These are phyloP conservation scores for Podospora bellae-mahoneyi DNA, from an alignment of 495 filamentous ascomycete species.

Conservation along the genomic window DNA sequence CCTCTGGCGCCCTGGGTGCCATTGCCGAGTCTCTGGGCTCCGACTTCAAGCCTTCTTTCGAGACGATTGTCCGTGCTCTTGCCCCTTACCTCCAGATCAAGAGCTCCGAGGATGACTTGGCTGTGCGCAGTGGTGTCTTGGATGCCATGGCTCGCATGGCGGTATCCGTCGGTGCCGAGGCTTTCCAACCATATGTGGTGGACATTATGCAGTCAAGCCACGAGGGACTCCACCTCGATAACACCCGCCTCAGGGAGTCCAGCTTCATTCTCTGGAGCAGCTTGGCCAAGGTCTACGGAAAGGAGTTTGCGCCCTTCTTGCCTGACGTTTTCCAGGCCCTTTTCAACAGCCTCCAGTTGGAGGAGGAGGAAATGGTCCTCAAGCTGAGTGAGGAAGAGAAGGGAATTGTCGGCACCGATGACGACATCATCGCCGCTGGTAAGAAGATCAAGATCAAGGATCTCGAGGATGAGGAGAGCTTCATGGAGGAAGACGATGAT, in stretches of 20 bases:
- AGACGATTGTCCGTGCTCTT: slow-evolving; percentile 78
- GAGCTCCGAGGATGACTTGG: slow-evolving; percentile 82
- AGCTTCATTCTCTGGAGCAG: slow-evolving; percentile 96
- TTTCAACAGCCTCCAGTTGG: slow-evolving; percentile 79
- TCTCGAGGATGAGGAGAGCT: slow-evolving; percentile 55
- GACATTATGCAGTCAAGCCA: slow-evolving; percentile 87
- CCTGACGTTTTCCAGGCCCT: slow-evolving; percentile 80
- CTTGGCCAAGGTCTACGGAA: slow-evolving; percentile 89
- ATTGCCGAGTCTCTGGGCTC: slow-evolving; percentile 79
- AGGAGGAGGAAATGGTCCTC: slow-evolving; percentile 81
- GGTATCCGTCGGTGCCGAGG: slow-evolving; percentile 75
- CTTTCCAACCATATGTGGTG: slow-evolving; percentile 86
- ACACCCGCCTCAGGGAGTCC: slow-evolving; percentile 86
- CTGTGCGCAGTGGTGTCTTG: slow-evolving; percentile 81
- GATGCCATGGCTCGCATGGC: slow-evolving; percentile 93
- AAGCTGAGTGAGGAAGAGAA: slow-evolving; percentile 72
- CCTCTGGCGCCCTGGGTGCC: slow-evolving; percentile 84
- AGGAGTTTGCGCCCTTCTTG: slow-evolving; percentile 84
- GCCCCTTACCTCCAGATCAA: slow-evolving; percentile 81
- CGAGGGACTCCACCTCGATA: slow-evolving; percentile 84
- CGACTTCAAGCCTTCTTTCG: slow-evolving; percentile 86
- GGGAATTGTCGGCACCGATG: slow-evolving; percentile 60
- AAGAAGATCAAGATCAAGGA: slow-evolving; percentile 80
- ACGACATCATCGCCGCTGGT: slow-evolving; percentile 71
- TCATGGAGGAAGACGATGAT: slow-evolving; percentile 64